A percentile compares a stretch with the other conserved stretches of the same genome.
Conservation (phyloP, 805 yeast genomes). For the Pichia gijzeniarum region DNA sequence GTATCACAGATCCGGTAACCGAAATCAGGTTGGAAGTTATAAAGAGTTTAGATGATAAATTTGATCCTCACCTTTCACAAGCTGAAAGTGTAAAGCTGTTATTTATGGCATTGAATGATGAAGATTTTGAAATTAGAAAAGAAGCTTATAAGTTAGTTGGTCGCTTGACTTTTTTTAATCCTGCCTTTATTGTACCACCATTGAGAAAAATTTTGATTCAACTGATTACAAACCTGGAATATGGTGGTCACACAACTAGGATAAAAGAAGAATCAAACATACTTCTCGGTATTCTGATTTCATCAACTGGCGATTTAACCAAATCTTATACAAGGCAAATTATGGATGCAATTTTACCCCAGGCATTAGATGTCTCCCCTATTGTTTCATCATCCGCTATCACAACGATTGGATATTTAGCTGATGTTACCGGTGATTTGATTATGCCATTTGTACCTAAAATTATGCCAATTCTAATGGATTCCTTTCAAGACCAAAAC, state of each 20-base stretch:
- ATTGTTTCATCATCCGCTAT: slow-evolving; percentile 85
- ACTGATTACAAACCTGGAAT: slow-evolving; percentile 76
- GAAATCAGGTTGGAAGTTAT: slow-evolving; percentile 82
- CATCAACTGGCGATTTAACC: slow-evolving; percentile 74
- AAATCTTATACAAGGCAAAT: slow-evolving; percentile 89
- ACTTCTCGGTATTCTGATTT: slow-evolving; percentile 63
- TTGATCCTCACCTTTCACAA: slow-evolving; percentile 91
- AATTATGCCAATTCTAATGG: slow-evolving; percentile 82
- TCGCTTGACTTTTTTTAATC: slow-evolving; percentile 76
- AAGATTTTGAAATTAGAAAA: slow-evolving; percentile 73
- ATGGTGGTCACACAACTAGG: slow-evolving; percentile 60
- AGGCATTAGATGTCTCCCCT: slow-evolving; percentile 63
- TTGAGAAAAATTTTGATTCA: slow-evolving; percentile 82
- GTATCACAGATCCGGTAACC: slow-evolving; percentile 81
- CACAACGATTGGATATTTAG: slow-evolving; percentile 80
- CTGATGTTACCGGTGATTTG: slow-evolving; percentile 84
- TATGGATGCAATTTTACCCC: slow-evolving; percentile 75
- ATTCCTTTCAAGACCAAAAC: slow-evolving; percentile 87
- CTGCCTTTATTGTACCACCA: slow-evolving; percentile 94
- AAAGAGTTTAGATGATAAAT: slow-evolving; percentile 59
- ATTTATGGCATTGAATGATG: slow-evolving; percentile 89
- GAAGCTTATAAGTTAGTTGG: slow-evolving; percentile 78
- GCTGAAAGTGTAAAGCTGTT: slow-evolving; percentile 82
- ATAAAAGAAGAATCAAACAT: slow-evolving; percentile 85
- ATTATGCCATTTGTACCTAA: slow-evolving; percentile 64